phyloP scores from a whole-genome alignment of 495 filamentous ascomycete genomes.

The Hypomontagnella submonticulosa region DNA sequence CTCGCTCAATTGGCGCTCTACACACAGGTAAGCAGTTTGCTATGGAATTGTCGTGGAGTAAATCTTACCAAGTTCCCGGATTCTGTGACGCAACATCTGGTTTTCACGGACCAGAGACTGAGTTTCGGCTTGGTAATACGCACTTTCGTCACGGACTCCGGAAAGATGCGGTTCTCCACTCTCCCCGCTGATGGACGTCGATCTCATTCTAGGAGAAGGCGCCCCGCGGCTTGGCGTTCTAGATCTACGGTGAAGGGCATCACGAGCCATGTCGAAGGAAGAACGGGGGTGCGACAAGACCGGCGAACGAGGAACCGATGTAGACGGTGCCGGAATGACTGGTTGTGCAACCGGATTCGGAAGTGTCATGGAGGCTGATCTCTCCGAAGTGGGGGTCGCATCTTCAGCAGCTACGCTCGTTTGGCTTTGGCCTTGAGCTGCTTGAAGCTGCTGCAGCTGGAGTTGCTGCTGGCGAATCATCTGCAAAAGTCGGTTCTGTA shows the following conservation, averaged over 20 bases:
- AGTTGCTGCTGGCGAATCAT: conserved; percentile 90
- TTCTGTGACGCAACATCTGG: conserved; percentile 87
- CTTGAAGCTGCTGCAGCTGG: conserved; percentile 76
- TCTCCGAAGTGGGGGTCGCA: conserved; percentile 72
- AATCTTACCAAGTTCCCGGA: conserved; percentile 79
- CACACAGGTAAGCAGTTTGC: conserved; percentile 5
- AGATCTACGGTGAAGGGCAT: conserved; percentile 63
- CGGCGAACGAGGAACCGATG: conserved; percentile 62
- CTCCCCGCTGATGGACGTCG: conserved; percentile 65
- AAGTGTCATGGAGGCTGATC: conserved; percentile 62
- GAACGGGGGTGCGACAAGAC: conserved; percentile 65
- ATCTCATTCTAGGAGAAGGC: conserved; percentile 63
- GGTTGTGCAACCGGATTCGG: conserved; percentile 39
- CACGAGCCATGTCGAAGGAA: conserved; percentile 67
- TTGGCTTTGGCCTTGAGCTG: conserved; percentile 57
- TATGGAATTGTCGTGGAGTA: background rate
- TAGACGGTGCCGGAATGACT: conserved; percentile 37
- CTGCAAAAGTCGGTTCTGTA: conserved; percentile 85
- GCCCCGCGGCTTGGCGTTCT: conserved; percentile 67
- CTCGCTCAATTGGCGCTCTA: conserved; percentile 55
- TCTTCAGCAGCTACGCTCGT: conserved; percentile 71
- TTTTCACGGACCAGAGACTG: conserved; percentile 89
- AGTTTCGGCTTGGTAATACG: conserved; percentile 93
- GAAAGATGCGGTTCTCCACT: conserved; percentile 57
- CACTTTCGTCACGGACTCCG: conserved; percentile 76